These are phyloP conservation scores for Saururus chinensis DNA, from an alignment of 164 flowering plant genomes.

Conservation along the genomic window DNA sequence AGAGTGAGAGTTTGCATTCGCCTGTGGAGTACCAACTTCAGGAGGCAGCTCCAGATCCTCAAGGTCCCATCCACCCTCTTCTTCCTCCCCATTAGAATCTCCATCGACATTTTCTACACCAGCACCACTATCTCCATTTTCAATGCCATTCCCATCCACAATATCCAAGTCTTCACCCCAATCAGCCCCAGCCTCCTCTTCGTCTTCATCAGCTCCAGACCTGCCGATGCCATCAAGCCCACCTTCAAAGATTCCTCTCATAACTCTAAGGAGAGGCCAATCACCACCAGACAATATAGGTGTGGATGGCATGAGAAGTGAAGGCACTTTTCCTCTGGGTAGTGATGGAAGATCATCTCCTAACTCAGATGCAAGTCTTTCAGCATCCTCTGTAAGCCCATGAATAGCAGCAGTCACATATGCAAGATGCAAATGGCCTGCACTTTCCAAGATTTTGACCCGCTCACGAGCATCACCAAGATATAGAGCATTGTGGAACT, in stretches of 20 bases:
- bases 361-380: conserved; percentile 51
- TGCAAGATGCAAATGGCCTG: conserved; percentile 86
- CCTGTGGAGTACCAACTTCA: conserved; percentile 48
- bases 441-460: conserved; percentile 65
- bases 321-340: conserved; percentile 38
- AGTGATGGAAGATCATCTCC: conserved; percentile 61
- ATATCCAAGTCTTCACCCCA: conserved; percentile 82
- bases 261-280: conserved; percentile 70
- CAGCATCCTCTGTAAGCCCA: conserved; percentile 66
- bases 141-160: conserved; percentile 47
- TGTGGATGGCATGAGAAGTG: conserved; percentile 70
- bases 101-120: conserved; percentile 37
- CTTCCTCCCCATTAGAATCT: conserved; percentile 53
- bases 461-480: conserved; percentile 81
- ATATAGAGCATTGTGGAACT: conserved; percentile 84
- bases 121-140: conserved; percentile 49
- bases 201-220: conserved; percentile 46
- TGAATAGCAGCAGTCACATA: conserved; percentile 70
- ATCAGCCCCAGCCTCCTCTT: conserved; percentile 54
- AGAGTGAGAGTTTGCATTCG: conserved; percentile 28
- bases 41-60: conserved; percentile 66
- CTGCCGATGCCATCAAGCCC: conserved; percentile 48
- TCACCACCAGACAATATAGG: conserved; percentile 70
- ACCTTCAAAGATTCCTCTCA: conserved; percentile 78
- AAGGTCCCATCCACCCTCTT: conserved; percentile 69